Base-by-base conservation (phyloP, 1,284 basidiomycete species). In the Sporisorium exsertum region DNA sequence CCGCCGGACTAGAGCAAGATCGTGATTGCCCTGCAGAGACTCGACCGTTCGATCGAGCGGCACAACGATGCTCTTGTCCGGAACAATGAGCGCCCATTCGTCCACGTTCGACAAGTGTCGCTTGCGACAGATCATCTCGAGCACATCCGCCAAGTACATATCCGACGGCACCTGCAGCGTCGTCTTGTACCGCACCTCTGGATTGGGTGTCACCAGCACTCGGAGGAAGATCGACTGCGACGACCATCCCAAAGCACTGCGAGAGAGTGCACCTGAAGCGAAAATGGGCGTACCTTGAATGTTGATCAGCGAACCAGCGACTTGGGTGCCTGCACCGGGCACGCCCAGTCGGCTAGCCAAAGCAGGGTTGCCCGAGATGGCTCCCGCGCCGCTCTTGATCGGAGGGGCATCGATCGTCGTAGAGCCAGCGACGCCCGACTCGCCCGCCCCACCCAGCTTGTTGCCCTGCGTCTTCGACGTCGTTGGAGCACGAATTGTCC, bases 81-180 rank as follows among this genome's bases (percentile, higher is more conserved):
- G 78, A 16, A 77, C 78, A 29, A 82, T 56, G 18, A 85, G 65
- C 26, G 81, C 84, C 81, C 84, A 85, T n/a, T 80, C 74, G 45
- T 77, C 76, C 6, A 78, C 65, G 22, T 75, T 67, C 1, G 63
- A 79, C 27, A 85, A 68, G 27, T 81, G 74, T 13, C 81, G 70
- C 62, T 82, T 81, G 29, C 77, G 64, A 63, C 84, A 83, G 24
- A 84, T 75, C 71, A 78, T 75, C 78, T 97, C 95, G 42, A 98
- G 90, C 0, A 95, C 93, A 86, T 99, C 95, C 62, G 94, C 93
- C 89, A 98, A 92, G 86, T 97, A 99, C 92, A 94, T 97, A n/a
- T 94, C 94, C 16, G 72, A 73, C 3, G 94, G 81, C 15, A 87
- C 85, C 37, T 86, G 79, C 15, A 87, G 55, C n/a, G 83, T 86